Evolutionary conservation across 805 yeast genomes (phyloP).

Genomic region (Starmerella geochares): DNA sequence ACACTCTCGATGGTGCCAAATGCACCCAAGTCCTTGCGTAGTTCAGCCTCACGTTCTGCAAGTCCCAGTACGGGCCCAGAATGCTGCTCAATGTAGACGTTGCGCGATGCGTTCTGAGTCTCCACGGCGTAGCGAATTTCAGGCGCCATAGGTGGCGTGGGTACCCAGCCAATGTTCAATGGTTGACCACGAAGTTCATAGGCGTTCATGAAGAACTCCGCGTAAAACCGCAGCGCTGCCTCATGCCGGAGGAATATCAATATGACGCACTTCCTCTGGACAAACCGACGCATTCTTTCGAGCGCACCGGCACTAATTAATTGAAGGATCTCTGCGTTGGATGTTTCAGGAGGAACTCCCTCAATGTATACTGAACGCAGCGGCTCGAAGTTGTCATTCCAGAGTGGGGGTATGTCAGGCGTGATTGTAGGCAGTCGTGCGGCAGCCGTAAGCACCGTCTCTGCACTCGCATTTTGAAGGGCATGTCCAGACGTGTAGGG

Average conservation of each 20-base stretch:
- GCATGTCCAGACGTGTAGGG: not conserved
- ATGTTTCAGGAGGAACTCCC: constrained; percentile 69
- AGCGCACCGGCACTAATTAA: constrained; percentile 49
- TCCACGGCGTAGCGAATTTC: constrained; percentile 65
- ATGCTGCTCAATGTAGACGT: constrained; percentile 67
- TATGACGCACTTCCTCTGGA: constrained; percentile 3
- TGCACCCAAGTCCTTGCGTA: constrained; percentile 49
- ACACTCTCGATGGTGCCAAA: constrained; percentile 95
- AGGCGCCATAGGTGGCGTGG: constrained; percentile 62
- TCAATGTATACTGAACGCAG: constrained; percentile 81
- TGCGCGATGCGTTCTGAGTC: constrained; percentile 74
- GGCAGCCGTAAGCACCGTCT: not conserved
- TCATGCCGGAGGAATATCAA: constrained; percentile 79
- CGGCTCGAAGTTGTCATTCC: not conserved
- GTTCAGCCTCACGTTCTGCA: constrained; percentile 2
- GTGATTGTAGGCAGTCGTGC: not conserved
- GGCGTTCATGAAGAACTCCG: constrained; percentile 81
- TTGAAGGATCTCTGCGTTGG: constrained; percentile 69
- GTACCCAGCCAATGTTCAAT: constrained; percentile 89
- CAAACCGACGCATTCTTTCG: constrained; percentile 4
- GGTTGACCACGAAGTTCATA: constrained; percentile 71
- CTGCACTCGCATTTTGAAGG: not conserved
- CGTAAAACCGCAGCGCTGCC: constrained; percentile 81
- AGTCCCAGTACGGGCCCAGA: not conserved
- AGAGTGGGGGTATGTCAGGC: not conserved